These are phyloP conservation scores for Dalbergia cochinchinensis DNA, from an alignment of 306 rosid genomes.

Conservation along the genomic window DNA sequence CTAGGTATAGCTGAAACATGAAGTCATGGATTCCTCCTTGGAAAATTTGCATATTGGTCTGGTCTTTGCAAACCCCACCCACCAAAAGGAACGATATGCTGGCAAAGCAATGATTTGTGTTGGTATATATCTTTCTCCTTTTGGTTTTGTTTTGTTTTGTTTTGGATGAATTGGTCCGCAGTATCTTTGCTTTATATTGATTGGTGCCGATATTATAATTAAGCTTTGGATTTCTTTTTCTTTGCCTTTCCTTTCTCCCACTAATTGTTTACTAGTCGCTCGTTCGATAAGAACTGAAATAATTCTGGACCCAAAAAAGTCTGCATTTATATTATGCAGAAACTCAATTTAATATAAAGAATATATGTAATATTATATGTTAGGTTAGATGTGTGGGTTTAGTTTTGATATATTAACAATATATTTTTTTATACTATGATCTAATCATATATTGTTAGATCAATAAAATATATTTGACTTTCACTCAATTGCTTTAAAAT, in stretches of 20 bases:
- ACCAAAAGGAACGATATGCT: conserved; percentile 1
- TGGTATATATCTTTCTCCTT: not conserved
- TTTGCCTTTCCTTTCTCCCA: conserved; percentile 22
- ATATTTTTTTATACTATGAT: no score
- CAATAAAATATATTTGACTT: no score
- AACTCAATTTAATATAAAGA: no score
- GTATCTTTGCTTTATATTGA: conserved; percentile 40
- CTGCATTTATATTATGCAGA: no score
- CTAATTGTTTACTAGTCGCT: conserved; percentile 33
- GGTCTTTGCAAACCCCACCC: conserved; percentile 42
- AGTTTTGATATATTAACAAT: no score
- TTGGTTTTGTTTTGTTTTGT: conserved; percentile 11
- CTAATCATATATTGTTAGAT: no score
- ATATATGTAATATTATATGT: no score
- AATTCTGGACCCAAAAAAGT: no score
- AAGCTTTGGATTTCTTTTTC: conserved; percentile 46
- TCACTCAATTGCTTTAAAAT: no score
- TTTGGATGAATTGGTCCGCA: not conserved
- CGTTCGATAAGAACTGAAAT: conserved; percentile 14
- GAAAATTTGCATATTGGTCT: conserved; percentile 40
- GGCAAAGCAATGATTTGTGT: not conserved
- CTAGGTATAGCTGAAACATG: not conserved
- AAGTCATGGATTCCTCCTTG: not conserved
- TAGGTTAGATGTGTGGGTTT: no score
- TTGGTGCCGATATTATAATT: conserved; percentile 33